Evolutionary conservation across 768 basidiomycete species (phyloP).

Genomic region (Lentinus brumalis): DNA sequence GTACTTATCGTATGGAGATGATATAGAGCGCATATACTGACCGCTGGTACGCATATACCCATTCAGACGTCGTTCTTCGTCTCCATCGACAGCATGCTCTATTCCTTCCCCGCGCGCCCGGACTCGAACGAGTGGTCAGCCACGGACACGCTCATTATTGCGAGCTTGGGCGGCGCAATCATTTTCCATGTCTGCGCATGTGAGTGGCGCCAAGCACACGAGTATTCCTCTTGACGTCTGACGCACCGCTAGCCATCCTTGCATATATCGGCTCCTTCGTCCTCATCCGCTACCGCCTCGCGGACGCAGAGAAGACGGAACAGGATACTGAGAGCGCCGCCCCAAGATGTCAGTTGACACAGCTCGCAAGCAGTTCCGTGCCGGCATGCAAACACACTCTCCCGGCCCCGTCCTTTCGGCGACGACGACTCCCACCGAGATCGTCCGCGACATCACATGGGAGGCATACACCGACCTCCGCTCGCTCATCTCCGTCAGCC

Average conservation of each 20-base stretch:
- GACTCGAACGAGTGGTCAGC: slow-evolving; percentile 15
- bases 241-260: slow-evolving; percentile 35
- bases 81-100: slow-evolving; percentile 54
- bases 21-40: not conserved
- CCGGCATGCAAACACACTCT: not conserved
- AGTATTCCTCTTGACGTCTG: too few relatives aligned
- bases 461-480: slow-evolving; percentile 14
- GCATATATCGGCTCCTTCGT: slow-evolving; percentile 60
- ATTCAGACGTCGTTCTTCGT: slow-evolving; percentile 63
- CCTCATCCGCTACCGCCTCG: slow-evolving; percentile 54
- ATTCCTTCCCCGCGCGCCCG: slow-evolving; percentile 20
- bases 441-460: not conserved
- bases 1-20: too few relatives aligned
- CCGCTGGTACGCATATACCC: not conserved
- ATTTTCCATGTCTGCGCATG: slow-evolving; percentile 53
- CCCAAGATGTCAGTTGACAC: not conserved
- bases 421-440: not conserved
- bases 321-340: not conserved
- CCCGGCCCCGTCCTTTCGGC: not conserved
- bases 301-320: slow-evolving; percentile 43
- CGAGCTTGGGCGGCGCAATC: slow-evolving; percentile 17
- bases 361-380: not conserved
- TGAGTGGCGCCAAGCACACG: slow-evolving; percentile 25
- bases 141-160: slow-evolving; percentile 13
- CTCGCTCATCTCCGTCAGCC: slow-evolving; percentile 25